These are phyloP conservation scores for Metschnikowia vanudenii DNA, from an alignment of 805 yeast species.

Conservation along the genomic window DNA sequence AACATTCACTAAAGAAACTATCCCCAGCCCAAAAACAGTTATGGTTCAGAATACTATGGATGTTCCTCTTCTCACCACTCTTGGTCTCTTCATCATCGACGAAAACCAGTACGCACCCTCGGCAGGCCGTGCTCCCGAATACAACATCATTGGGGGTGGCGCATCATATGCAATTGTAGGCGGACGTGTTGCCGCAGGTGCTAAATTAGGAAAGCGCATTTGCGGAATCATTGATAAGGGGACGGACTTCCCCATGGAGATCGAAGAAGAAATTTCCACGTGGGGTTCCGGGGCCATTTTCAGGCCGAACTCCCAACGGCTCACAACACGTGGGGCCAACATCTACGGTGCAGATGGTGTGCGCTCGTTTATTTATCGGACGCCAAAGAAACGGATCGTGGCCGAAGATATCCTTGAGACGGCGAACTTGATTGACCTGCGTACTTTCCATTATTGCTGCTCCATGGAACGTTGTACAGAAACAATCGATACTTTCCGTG, in stretches of 20 bases:
- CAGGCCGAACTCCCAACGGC: conserved; percentile 50
- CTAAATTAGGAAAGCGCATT: conserved; percentile 33
- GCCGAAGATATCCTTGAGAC: conserved; percentile 50
- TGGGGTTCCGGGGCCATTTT: conserved; percentile 66
- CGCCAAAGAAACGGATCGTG: conserved; percentile 61
- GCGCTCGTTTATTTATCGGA: conserved; percentile 54
- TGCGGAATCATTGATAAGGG: conserved; percentile 82
- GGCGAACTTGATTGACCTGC: conserved; percentile 33
- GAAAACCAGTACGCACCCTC: conserved; percentile 62
- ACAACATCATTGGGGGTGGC: conserved; percentile 81
- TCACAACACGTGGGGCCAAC: conserved; percentile 83
- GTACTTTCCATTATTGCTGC: conserved; percentile 70
- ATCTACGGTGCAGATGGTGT: conserved; percentile 60
- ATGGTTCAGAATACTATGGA: background rate
- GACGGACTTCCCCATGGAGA: conserved; percentile 60
- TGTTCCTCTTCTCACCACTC: conserved; percentile 49
- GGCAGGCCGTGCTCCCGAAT: conserved; percentile 31
- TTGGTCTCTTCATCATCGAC: conserved; percentile 91
- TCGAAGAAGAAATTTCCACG: conserved; percentile 43
- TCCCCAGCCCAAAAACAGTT: background rate
- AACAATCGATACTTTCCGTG: conserved; percentile 38
- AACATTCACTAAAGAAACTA: no score
- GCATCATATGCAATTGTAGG: conserved; percentile 82
- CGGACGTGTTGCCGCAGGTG: conserved; percentile 54
- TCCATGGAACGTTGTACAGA: conserved; percentile 60